Evolutionary conservation across 345 rosid genomes (phyloP).

Genomic region (Euphorbia peplus): DNA sequence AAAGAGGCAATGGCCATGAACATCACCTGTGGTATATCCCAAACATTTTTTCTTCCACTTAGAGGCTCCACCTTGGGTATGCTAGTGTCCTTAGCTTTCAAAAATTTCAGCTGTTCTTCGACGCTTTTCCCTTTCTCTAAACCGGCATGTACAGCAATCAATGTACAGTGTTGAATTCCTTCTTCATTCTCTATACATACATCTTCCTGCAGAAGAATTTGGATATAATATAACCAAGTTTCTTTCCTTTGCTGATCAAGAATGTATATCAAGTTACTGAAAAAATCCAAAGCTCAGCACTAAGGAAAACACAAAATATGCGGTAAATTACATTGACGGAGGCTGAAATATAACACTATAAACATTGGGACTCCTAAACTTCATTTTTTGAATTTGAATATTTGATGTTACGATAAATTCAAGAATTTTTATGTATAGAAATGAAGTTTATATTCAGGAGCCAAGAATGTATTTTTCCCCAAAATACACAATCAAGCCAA

Average conservation of each 20-base stretch:
- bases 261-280: not conserved
- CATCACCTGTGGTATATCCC: conserved; percentile 80
- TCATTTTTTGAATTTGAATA: too few species aligned
- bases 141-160: conserved; percentile 83
- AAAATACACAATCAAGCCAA: not conserved
- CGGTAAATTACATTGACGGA: too few species aligned
- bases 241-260: not conserved
- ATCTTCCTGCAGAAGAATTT: conserved; percentile 49
- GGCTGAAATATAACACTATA: too few species aligned
- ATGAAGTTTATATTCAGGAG: too few species aligned
- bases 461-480: too few species aligned
- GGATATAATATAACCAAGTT: conserved; percentile 8
- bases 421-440: too few species aligned
- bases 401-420: too few species aligned
- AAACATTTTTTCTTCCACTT: conserved; percentile 62
- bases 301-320: not conserved
- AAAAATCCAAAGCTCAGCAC: not conserved
- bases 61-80: conserved; percentile 60
- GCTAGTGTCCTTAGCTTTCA: conserved; percentile 58
- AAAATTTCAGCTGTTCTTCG: conserved; percentile 44
- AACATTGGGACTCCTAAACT: too few species aligned
- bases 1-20: not conserved
- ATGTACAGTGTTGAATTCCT: conserved; percentile 50
- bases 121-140: conserved; percentile 55
- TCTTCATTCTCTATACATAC: conserved; percentile 50